These are phyloP conservation scores for Sphaerulina musiva DNA, from an alignment of 2,329 filamentous ascomycete genomes.

Conservation along the genomic window DNA sequence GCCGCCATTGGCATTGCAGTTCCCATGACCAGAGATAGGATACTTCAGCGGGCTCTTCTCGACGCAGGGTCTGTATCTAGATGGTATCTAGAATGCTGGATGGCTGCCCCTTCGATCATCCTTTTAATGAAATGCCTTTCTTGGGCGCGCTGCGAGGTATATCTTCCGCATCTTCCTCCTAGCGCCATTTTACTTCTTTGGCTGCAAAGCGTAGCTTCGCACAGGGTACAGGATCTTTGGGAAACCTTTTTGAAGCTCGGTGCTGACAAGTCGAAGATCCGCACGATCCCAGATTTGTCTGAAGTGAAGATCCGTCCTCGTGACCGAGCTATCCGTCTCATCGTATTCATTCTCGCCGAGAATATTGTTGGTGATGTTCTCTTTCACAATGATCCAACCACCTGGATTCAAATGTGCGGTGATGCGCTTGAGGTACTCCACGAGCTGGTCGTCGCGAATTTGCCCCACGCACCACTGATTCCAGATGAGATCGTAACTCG, in stretches of 20 bases:
- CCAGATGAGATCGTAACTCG: slow-evolving; percentile 73
- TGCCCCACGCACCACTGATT: slow-evolving; percentile 87
- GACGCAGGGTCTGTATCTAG: too few relatives aligned
- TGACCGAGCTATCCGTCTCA: slow-evolving; percentile 68
- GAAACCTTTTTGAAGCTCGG: slow-evolving; percentile 67
- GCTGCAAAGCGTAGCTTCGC: slow-evolving; percentile 68
- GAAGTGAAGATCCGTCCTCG: slow-evolving; percentile 68
- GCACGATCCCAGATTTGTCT: slow-evolving; percentile 61
- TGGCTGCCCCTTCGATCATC: too few relatives aligned
- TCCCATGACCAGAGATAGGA: too few relatives aligned
- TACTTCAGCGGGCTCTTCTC: too few relatives aligned
- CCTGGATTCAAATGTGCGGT: slow-evolving; percentile 42
- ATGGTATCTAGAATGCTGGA: too few relatives aligned
- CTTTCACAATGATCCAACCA: slow-evolving; percentile 66
- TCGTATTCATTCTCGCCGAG: slow-evolving; percentile 64
- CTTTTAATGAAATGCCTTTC: too few relatives aligned
- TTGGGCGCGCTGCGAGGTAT: too few relatives aligned
- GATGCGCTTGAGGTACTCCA: slow-evolving; percentile 60
- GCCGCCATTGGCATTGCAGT: too few relatives aligned
- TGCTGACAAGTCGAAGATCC: slow-evolving; percentile 60
- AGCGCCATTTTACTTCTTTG: slow-evolving; percentile 26
- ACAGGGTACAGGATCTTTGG: slow-evolving; percentile 65
- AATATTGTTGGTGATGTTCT: slow-evolving; percentile 60
- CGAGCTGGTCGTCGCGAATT: slow-evolving; percentile 66
- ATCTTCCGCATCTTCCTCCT: too few relatives aligned